Percentiles rank a stretch among this genome's conserved stretches.
phyloP scores from a whole-genome alignment of 352 stramenopile species.

The Pythium periplocum region DNA sequence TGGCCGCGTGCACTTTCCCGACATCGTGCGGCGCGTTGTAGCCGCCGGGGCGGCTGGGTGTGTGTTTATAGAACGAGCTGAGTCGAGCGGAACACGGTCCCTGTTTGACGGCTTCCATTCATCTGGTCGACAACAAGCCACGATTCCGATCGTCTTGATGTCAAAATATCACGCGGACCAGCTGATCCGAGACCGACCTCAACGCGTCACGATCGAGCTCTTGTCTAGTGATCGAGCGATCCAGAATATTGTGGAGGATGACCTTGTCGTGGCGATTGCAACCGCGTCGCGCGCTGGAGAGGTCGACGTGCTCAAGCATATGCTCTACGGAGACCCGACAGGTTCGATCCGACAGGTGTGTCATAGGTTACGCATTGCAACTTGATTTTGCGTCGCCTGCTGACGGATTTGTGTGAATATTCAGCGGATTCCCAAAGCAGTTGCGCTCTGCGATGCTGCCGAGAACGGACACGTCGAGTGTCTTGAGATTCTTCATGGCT shows the following conservation, averaged over 20 bases:
- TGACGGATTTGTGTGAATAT: conserved; percentile 2
- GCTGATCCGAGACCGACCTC: conserved; percentile 45
- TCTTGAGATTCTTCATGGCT: conserved; percentile 71
- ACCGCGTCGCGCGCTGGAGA: conserved; percentile 69
- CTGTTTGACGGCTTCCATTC: conserved; percentile 87
- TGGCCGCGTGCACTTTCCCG: conserved; percentile 76
- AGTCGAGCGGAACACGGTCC: conserved; percentile 51
- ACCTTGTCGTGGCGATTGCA: conserved; percentile 68
- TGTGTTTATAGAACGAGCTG: conserved; percentile 74
- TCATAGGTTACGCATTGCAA: neutral
- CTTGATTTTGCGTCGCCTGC: conserved; percentile 1
- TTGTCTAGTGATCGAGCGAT: conserved; percentile 67
- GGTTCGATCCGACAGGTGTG: conserved; percentile 56
- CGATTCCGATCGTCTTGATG: conserved; percentile 74
- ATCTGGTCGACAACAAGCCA: conserved; percentile 63
- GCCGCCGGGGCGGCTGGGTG: conserved; percentile 57
- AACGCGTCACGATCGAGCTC: conserved; percentile 60
- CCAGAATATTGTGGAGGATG: conserved; percentile 56
- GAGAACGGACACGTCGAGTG: conserved; percentile 82
- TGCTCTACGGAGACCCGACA: conserved; percentile 62
- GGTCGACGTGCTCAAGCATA: conserved; percentile 63
- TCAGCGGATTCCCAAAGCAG: conserved; percentile 69
- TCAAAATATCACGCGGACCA: conserved; percentile 77
- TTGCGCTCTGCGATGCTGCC: conserved; percentile 74
- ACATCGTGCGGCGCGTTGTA: conserved; percentile 73